phyloP scores from a whole-genome alignment of 306 rosid species.

The Carpinus viminea region DNA sequence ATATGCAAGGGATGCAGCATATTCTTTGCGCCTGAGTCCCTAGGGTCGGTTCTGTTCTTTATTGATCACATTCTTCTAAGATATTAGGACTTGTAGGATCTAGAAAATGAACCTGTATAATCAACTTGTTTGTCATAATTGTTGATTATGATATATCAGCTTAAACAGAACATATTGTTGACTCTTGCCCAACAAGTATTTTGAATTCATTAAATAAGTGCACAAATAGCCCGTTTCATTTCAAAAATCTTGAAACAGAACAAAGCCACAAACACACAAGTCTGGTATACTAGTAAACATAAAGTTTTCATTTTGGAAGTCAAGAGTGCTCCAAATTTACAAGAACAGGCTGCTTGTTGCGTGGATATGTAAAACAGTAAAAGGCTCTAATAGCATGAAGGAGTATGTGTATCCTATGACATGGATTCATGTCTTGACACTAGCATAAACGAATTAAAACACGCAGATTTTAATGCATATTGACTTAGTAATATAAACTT shows the following conservation, averaged over 20 bases:
- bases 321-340: neutral
- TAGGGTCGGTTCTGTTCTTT: neutral
- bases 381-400: neutral
- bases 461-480: neutral
- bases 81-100: neutral
- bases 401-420: neutral
- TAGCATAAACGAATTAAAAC: neutral
- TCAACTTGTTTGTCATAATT: neutral
- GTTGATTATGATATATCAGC: neutral
- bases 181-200: neutral
- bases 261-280: neutral
- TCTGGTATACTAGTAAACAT: neutral
- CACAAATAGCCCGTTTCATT: neutral
- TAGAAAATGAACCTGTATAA: neutral
- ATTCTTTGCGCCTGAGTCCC: neutral
- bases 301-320: neutral
- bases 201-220: neutral
- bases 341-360: neutral
- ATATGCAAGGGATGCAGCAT: neutral
- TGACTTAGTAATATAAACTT: neutral
- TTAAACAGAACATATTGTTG: neutral
- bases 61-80: neutral
- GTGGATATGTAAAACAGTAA: neutral
- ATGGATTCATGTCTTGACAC: neutral
- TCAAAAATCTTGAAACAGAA: neutral